Evolutionary conservation across 306 rosid species (phyloP).

Genomic region (Betula pendula): DNA sequence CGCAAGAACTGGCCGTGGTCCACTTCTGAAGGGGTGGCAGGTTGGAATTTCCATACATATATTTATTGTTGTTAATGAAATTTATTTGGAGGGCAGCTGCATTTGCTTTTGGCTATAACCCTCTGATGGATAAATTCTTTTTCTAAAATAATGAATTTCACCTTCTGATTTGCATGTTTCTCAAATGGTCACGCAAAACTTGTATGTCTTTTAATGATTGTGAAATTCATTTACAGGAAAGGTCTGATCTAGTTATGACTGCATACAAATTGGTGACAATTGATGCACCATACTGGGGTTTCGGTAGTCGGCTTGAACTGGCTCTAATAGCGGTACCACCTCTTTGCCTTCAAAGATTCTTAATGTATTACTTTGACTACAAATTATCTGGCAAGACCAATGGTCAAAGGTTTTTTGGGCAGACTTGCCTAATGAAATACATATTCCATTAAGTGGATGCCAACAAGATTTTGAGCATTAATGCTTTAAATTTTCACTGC

Average conservation of each 20-base stretch:
- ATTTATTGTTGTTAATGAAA: background rate
- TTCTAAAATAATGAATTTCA: background rate
- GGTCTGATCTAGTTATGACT: conserved; percentile 41
- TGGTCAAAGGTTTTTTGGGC: background rate
- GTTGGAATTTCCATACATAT: conserved; percentile 21
- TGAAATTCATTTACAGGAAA: conserved; percentile 28
- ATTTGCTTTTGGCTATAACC: background rate
- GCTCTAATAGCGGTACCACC: conserved; percentile 36
- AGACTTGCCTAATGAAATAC: background rate
- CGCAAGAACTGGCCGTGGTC: conserved; percentile 43
- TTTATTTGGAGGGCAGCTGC: background rate
- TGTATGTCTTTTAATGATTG: background rate
- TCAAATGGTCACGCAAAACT: background rate
- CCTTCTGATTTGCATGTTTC: conserved; percentile 2
- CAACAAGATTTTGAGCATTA: background rate
- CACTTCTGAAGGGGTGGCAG: conserved; percentile 49
- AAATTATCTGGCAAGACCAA: background rate
- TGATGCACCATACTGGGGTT: conserved; percentile 58
- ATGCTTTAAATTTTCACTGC: background rate
- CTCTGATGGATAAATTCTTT: background rate
- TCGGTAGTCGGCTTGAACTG: conserved; percentile 43
- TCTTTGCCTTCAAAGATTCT: background rate
- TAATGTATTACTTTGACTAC: background rate
- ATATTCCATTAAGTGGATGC: background rate
- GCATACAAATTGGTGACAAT: conserved; percentile 52